Base-by-base conservation (phyloP, 2,329 filamentous ascomycete species). In the Hymenoscyphus linearis region DNA sequence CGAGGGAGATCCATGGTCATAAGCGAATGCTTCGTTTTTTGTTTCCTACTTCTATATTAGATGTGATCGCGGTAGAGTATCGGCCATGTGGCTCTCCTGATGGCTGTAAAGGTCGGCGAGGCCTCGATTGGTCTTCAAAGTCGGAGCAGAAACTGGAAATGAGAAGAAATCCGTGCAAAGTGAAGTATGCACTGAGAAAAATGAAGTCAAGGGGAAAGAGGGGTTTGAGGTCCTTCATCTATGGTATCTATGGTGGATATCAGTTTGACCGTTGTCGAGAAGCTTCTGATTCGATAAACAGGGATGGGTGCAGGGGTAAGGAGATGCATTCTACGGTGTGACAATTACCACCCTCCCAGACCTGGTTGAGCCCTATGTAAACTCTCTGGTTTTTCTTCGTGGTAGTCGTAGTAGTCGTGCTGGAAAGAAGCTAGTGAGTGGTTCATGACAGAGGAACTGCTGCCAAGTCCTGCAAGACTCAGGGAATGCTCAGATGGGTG, bases 51-150 rank as follows among this genome's bases (percentile, higher is more conserved):
- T 36, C 7, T 18, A 52, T 22, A 35, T 27, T 34, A 53, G 36
- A 55, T 57, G 25, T 52, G 25, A 47, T 52, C 34, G 57, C 54
- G 44, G 18, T 25, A 36, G 34, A 22, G 44, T 18, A 50, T 50
- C 44, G 13, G 47, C 52, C 25, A 27, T 57, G 60, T 65, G 64
- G 64, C 61, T 66, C 55, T 34, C 14, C 58, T 12, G 57, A 65
- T 65, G 65, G 66, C 65, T 68, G 65, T 61, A 57, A 55, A 25
- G 16, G 60, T 64, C 66, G 66, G 66, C 64, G 57, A 61, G 57
- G 14, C 65, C 65, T 66, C 59, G 18, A 68, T 53, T 53, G 52
- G 52, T 9, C 7, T 53, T 7, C 27, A 18, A 31, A n/a, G n/a
- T 31, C 27, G 52, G 52, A 10, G 16, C 16, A 27, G n/a, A 14